Evolutionary conservation across 2,329 filamentous ascomycete species (phyloP), one percentile per base, ranked within the genome.

Genomic region (Botrytis porri): DNA sequence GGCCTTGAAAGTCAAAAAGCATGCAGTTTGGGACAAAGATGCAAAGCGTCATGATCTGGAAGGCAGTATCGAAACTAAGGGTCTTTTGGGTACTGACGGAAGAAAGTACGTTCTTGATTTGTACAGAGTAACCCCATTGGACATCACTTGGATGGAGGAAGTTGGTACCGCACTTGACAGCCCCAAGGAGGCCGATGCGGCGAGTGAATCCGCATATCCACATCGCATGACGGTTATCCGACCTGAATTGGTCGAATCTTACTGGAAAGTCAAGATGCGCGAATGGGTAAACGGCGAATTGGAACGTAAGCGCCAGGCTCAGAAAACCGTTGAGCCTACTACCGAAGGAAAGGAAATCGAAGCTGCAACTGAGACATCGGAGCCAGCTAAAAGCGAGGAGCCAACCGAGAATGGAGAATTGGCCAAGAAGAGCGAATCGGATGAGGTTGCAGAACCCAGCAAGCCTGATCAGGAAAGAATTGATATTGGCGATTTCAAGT

Each of bases 11-110:
- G 93, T 98, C 74, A 98, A 98, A 88, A 92, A 92, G 84, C 96
- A 99, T 82, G 87, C 94, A 62, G 97, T 99, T 6, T 99, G 96
- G 96, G 96, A 99, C 83, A 98, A 98, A 86, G 93, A 97, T 78
- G 90, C 91, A 77, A 92, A 94, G 83, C 90, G 92, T 75, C 94
- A 97, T 79, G 94, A 98, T 75, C 87, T 99, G 5, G 95, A 98
- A 82, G 94, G 93, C 59, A 98, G 95, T 79, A 95, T 99, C 22
- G 96, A 99, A 84, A 99, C 96, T 70, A 99, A 99, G 85, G 96
- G 96, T 70, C 86, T 99, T n/a, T 86, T 99, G 78, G 96, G 96
- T 65, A 99, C 96, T 1, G 96, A 99, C 80, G 96, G 95, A 54
- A 90, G 96, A 78, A 98, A 97, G 82, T 99, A 99, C 81, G 93